Evolutionary conservation across 2,329 filamentous ascomycete species (phyloP), one percentile per base, ranked within the genome.

Genomic region (Colletotrichum trifolii): DNA sequence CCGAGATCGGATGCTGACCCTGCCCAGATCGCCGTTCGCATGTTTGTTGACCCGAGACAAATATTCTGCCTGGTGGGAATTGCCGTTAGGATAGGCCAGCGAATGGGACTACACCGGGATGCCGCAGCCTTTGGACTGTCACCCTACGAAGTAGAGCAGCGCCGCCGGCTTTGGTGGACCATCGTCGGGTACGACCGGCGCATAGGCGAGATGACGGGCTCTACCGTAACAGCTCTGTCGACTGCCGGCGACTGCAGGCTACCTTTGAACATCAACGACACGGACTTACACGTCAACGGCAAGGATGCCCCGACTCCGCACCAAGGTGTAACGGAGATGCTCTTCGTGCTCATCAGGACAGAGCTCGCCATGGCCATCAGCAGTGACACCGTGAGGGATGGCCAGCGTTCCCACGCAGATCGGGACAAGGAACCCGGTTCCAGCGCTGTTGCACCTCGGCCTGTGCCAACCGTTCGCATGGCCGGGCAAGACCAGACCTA

Each of bases 151-250:
- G 84, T 87, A 4, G 90, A 93, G 76, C 85, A 91, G 75, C 85
- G 90, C n/a, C 85, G 90, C 54, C 83, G 91, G 42, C 78, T 93
- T 2, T 93, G 90, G 90, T 93, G 90, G 90, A 86, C 88, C 38
- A 80, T 94, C 13, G 82, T 90, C 12, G 81, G 87, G 34, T 90
- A 92, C 68, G 91, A 94, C 73, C 82, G 85, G 65, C 88, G 91
- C 25, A 85, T 92, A 42, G 84, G 88, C 61, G 90, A 93, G 73
- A 85, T 92, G 74, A 84, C 87, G 4, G 85, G 86, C 53, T 86
- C 83, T 15, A 81, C 82, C 39, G 83, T 88, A 58, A 87, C 85
- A 5, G 85, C 84, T 0, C 78, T 88, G 34, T 85, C 84, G 1
- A 83, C 78, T 40, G 79, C 79, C 9, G 80, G 81, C 9, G 85